phyloP scores from a whole-genome alignment of 2,329 filamentous ascomycete genomes.

The Davidsoniella virescens region DNA sequence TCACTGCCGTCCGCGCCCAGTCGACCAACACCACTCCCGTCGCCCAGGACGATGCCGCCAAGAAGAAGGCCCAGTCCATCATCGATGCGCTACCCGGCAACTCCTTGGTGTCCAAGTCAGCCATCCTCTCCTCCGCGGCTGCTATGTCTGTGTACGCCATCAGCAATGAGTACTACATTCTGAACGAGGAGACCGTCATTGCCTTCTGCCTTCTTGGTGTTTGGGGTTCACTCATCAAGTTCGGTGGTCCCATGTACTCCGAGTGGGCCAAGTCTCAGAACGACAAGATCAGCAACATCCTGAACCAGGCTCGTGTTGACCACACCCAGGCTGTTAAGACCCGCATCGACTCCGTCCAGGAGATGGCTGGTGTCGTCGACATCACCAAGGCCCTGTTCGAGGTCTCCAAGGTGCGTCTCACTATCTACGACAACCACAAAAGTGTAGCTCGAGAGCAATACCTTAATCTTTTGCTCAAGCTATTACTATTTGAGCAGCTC shows the following conservation, averaged over 20 bases:
- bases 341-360: constrained; percentile 85
- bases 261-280: constrained; percentile 83
- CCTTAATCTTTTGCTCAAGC: background rate
- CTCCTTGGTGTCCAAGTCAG: constrained; percentile 86
- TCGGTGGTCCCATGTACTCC: constrained; percentile 78
- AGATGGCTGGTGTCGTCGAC: constrained; percentile 86
- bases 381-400: constrained; percentile 94
- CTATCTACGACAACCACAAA: background rate
- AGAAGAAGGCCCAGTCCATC: constrained; percentile 93
- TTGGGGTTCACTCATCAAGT: constrained; percentile 85
- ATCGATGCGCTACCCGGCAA: constrained; percentile 85
- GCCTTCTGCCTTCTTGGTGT: constrained; percentile 84
- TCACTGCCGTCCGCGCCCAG: constrained; percentile 41
- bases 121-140: constrained; percentile 84
- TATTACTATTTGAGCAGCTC: background rate
- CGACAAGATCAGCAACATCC: constrained; percentile 83
- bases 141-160: constrained; percentile 87
- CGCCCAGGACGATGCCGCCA: constrained; percentile 51
- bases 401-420: constrained; percentile 72
- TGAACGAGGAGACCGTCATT: constrained; percentile 97
- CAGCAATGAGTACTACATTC: constrained; percentile 98
- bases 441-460: background rate
- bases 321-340: constrained; percentile 91
- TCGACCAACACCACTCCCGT: constrained; percentile 55
- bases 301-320: constrained; percentile 85